Base-by-base conservation (phyloP, 1,284 basidiomycete species). In the Apiotrichum sp. region DNA sequence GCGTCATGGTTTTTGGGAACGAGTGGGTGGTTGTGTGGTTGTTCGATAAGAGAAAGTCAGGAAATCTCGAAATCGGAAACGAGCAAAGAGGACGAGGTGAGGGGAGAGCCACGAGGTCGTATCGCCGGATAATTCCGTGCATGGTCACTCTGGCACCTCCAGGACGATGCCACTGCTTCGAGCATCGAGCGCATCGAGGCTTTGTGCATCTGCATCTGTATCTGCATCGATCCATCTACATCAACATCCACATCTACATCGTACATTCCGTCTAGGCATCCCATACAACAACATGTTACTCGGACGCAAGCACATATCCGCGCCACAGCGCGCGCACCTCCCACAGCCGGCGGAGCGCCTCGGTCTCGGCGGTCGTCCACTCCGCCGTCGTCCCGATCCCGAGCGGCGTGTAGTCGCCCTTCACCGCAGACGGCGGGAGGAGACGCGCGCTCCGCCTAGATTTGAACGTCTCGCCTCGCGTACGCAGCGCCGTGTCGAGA, bases 331-430 rank as follows among this genome's bases (percentile, higher is more conserved):
- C 36, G 14, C 59, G 57, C 13, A 63, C 45, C 0, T 14, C 32
- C 60, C 58, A 62, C 16, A 70, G 46, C 16, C 68, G 58, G 31
- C 57, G 52, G 31, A 69, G 13, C 0, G 50, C 68, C 39, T 69
- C 69, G 31, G 38, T 38, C 57, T 71, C 68, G n/a, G 43, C 58
- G 4, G 50, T 49, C 6, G 9, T 38, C 69, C 69, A 71, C 16
- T 44, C 50, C 32, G 33, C 22, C 32, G 32, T 42, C 36, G 14
- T 32, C 2, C 7, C 32, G 13, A 58, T 33, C 1, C 53, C 57
- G 13, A 55, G 50, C n/a, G 50, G 13, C 14, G 46, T n/a, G 22
- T 47, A 47, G 4, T 5, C 9, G 5, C 36, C 47, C 22, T 7
- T 6, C 5, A 29, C 36, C 3, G 8, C 29, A 3, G 34, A 6